These are phyloP conservation scores for Drosera capensis DNA, from an alignment of 148 eudicot genomes.

Conservation along the genomic window DNA sequence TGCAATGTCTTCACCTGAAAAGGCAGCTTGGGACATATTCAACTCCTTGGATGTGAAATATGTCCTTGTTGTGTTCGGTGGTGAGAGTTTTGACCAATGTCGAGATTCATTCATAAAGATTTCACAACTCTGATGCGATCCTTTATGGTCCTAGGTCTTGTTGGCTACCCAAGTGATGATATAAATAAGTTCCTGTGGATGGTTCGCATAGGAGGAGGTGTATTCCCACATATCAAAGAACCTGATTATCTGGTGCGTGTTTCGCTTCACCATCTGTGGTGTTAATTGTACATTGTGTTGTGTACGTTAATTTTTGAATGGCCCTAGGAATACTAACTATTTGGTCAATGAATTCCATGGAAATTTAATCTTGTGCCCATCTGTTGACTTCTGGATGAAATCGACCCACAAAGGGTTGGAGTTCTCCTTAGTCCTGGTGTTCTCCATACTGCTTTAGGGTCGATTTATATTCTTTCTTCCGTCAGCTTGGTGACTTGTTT, in stretches of 20 bases:
- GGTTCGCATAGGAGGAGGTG: conserved; percentile 99
- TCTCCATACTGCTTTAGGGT: too few relatives aligned
- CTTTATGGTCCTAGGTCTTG: conserved; percentile 68
- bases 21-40: conserved; percentile 95
- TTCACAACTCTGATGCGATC: conserved; percentile 10
- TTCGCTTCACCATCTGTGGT: background rate
- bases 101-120: too few relatives aligned
- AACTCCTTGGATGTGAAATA: conserved; percentile 94
- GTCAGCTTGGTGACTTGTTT: too few relatives aligned
- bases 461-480: too few relatives aligned
- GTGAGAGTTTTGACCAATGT: conserved; percentile 25
- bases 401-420: too few relatives aligned
- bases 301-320: background rate
- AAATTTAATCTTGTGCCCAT: too few relatives aligned
- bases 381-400: too few relatives aligned
- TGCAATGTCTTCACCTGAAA: conserved; percentile 99
- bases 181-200: conserved; percentile 96
- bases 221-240: conserved; percentile 93
- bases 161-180: conserved; percentile 97
- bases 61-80: conserved; percentile 97
- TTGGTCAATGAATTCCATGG: too few relatives aligned
- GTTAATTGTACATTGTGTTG: background rate
- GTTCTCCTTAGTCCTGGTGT: too few relatives aligned
- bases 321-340: too few relatives aligned
- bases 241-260: conserved; percentile 83